Percentiles rank a stretch among this genome's conserved stretches.
Conservation (phyloP, 2,329 filamentous ascomycete genomes). For the Penicillium sp. region DNA sequence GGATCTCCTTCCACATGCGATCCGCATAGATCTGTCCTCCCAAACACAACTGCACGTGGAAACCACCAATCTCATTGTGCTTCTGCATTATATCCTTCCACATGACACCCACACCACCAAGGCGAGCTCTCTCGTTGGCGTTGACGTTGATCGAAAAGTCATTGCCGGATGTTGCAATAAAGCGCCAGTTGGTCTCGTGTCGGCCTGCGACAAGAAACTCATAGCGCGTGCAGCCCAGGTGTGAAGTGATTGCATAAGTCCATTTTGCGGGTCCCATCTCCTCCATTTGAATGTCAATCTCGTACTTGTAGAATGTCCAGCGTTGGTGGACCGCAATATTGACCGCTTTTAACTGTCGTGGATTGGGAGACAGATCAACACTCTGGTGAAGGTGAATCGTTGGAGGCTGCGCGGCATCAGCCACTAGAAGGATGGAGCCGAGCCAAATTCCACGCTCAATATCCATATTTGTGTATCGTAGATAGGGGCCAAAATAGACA, state of each 20-base stretch:
- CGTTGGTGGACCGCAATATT: constrained; percentile 86
- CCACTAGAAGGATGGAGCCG: constrained; percentile 90
- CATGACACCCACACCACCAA: constrained; percentile 92
- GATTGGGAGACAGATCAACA: constrained; percentile 87
- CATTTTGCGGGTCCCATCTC: constrained; percentile 76
- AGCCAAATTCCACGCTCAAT: constrained; percentile 87
- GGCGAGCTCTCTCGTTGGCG: constrained; percentile 77
- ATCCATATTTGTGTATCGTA: constrained; percentile 97
- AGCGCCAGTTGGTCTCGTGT: constrained; percentile 89
- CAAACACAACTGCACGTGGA: constrained; percentile 88
- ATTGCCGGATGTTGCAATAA: constrained; percentile 93
- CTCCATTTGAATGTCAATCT: constrained; percentile 85
- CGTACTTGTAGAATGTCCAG: constrained; percentile 96
- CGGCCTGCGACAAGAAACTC: constrained; percentile 94
- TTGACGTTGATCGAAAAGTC: constrained; percentile 89
- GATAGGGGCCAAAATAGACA: constrained; percentile 95
- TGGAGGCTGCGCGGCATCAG: constrained; percentile 85
- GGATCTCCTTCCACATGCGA: constrained; percentile 92
- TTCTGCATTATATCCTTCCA: constrained; percentile 99
- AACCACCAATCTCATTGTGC: constrained; percentile 93
- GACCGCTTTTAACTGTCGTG: constrained; percentile 77
- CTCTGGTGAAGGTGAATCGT: constrained; percentile 95
- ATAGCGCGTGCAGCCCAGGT: constrained; percentile 95
- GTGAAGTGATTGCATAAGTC: constrained; percentile 98
- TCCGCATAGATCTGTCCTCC: constrained; percentile 97